Conservation (phyloP, 2,329 filamentous ascomycete genomes). For the Zasmidium angulare region DNA sequence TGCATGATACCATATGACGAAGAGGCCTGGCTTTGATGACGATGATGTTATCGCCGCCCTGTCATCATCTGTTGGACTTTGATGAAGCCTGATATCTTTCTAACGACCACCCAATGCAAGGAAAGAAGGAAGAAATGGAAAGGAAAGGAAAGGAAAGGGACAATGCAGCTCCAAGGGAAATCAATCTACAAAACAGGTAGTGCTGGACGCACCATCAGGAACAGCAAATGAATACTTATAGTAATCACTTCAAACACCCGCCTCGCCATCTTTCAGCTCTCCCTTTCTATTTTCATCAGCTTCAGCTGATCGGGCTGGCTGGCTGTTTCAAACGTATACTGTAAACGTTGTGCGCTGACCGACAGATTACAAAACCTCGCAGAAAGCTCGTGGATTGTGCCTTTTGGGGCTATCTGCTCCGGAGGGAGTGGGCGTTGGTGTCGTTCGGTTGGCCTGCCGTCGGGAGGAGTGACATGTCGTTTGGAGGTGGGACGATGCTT, state of each 20-base stretch:
- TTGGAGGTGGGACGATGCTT: too few species aligned
- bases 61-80: too few species aligned
- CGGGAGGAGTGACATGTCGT: not conserved
- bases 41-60: too few species aligned
- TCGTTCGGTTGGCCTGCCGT: not conserved
- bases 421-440: not conserved
- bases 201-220: conserved; percentile 1
- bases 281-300: too few species aligned
- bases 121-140: not conserved
- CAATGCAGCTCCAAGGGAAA: too few species aligned
- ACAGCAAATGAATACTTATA: not conserved
- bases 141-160: too few species aligned
- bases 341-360: too few species aligned
- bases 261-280: not conserved
- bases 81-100: not conserved
- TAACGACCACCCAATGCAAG: not conserved
- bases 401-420: not conserved
- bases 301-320: not conserved
- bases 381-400: not conserved
- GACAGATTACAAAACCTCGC: too few species aligned
- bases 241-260: not conserved
- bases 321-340: too few species aligned
- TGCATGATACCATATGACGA: conserved; percentile 12
- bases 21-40: too few species aligned
- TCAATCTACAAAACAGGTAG: not conserved